Conservation (phyloP, 108 stramenopile genomes). For the Skeletonema costatum region DNA sequence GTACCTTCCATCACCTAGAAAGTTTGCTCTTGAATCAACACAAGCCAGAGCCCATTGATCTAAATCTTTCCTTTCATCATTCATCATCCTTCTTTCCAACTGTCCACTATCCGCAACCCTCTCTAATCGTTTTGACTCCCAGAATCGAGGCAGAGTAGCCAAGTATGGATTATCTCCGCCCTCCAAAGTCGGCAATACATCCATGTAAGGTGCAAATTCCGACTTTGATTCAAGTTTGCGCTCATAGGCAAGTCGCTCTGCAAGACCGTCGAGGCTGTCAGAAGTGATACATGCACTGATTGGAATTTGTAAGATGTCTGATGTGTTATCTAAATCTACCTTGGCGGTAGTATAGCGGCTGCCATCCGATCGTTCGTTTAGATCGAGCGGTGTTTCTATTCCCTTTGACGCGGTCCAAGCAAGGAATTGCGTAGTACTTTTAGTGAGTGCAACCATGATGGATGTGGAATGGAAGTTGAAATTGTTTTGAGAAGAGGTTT, state of each 20-base stretch:
- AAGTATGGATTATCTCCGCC: conserved; percentile 17
- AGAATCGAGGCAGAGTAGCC: conserved; percentile 73
- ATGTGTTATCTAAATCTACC: conserved; percentile 14
- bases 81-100: conserved; percentile 49
- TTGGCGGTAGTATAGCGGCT: conserved; percentile 51
- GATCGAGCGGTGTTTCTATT: conserved; percentile 58
- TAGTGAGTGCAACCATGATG: conserved; percentile 38
- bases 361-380: conserved; percentile 36
- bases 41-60: conserved; percentile 80
- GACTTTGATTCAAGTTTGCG: conserved; percentile 54
- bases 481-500: too few relatives aligned
- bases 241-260: conserved; percentile 65
- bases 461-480: too few relatives aligned
- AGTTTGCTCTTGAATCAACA: conserved; percentile 79
- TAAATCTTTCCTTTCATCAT: conserved; percentile 43
- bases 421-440: conserved; percentile 46
- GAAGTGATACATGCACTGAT: conserved; percentile 66
- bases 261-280: conserved; percentile 54
- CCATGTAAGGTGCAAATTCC: conserved; percentile 56
- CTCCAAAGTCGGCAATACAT: conserved; percentile 55
- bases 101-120: conserved; percentile 65
- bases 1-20: conserved; percentile 64
- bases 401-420: conserved; percentile 68
- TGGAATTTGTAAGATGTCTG: conserved; percentile 54
- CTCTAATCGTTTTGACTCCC: conserved; percentile 58